Base-by-base conservation (phyloP, 2,329 filamentous ascomycete species). In the Penicillium italicum region DNA sequence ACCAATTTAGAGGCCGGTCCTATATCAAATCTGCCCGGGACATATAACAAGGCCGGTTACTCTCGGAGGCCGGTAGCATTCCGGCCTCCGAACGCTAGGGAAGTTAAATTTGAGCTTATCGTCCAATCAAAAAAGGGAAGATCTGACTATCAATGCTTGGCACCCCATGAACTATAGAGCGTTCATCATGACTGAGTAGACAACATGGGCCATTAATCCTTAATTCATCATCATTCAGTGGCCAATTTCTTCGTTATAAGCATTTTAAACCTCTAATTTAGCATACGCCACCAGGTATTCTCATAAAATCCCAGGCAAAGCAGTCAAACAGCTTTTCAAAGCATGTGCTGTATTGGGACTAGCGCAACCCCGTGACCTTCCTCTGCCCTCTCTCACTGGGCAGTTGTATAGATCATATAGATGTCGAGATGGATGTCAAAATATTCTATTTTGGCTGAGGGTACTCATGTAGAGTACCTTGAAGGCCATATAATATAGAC, bases 51-150 rank as follows among this genome's bases (percentile, higher is more conserved):
- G 59, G 51, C 58, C 70, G 70, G 70, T 55, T 70, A 71, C 60
- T 63, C 43, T 53, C 70, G 70, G 70, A 75, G 72, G 72, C 72
- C 73, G 72, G 73, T 58, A 64, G 58, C 65, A 74, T 74, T 74
- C 73, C 73, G 74, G 73, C 73, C 73, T 74, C 66, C 55, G 66
- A 59, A 61, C 62, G 60, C 66, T 66, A 65, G 54, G 37, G 62
- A 67, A 68, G 60, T 53, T 56, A 62, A 70, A 55, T 42, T 42
- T 20, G 31, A 28, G 18, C 31, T 51, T 62, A 59, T 63, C 55
- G 37, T 22, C 67, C 61, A 69, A 70, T 70, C 33, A 63, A 11
- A 63, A 11, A 38, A 9, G 0, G 8, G 0, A 24, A 20, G 24
- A 55, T 50, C 43, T 60, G 41, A 46, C 26, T 45, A 45, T 31